Conservation (phyloP, 257 asterid species). For the Schizonepeta tenuifolia region DNA sequence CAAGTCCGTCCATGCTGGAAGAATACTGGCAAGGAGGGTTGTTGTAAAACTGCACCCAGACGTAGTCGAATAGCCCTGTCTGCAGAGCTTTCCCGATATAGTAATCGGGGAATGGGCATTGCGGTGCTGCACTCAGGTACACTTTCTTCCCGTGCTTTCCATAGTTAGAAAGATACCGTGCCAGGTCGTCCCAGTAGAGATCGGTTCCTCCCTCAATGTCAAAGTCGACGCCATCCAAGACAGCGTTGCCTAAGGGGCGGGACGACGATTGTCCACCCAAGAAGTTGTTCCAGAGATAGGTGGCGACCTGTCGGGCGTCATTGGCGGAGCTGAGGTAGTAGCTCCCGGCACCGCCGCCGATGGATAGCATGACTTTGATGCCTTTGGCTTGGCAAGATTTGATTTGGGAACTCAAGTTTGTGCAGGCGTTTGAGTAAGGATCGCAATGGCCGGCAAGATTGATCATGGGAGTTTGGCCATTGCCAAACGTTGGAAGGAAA, state of each 20-base stretch:
- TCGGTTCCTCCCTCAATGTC: conserved; percentile 48
- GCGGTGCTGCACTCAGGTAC: conserved; percentile 57
- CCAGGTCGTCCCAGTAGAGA: conserved; percentile 44
- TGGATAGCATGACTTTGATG: conserved; percentile 41
- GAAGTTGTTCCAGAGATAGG: conserved; percentile 31
- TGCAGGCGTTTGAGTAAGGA: conserved; percentile 39
- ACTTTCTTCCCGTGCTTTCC: conserved; percentile 46
- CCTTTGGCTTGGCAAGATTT: conserved; percentile 44
- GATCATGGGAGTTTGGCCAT: conserved; percentile 45
- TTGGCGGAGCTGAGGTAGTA: conserved; percentile 38
- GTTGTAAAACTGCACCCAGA: conserved; percentile 32
- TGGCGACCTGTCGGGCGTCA: conserved; percentile 32
- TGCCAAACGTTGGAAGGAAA: conserved; percentile 50
- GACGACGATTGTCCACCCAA: conserved; percentile 19
- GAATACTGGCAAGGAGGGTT: conserved; percentile 33
- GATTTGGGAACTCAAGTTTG: conserved; percentile 30
- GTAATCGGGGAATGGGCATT: conserved; percentile 56
- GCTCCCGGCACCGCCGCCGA: conserved; percentile 44
- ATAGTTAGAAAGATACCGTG: conserved; percentile 35
- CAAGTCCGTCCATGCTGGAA: conserved; percentile 4
- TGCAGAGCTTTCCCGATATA: conserved; percentile 39
- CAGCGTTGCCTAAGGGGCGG: conserved; percentile 40
- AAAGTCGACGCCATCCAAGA: conserved; percentile 46
- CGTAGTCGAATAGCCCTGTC: conserved; percentile 49
- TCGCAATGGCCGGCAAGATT: conserved; percentile 35